Evolutionary conservation across 192 early-diverging fungal genomes (phyloP).

Genomic region (Umbelopsis ramanniana): DNA sequence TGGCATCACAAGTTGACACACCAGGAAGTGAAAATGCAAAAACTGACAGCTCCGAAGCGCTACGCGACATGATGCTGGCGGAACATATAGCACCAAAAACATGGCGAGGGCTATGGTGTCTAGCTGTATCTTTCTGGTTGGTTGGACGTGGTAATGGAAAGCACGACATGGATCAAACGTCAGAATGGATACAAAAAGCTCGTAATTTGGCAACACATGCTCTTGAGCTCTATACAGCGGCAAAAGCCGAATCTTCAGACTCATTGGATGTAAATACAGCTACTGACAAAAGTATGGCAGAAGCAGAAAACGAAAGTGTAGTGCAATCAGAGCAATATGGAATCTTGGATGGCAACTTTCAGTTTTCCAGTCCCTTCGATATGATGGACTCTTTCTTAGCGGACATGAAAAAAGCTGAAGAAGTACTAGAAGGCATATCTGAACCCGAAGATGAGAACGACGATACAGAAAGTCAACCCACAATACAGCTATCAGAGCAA

Average conservation of each 20-base stretch:
- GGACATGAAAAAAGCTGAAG: conserved; percentile 15
- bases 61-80: conserved; percentile 11
- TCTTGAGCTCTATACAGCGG: background rate
- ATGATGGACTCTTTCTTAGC: background rate
- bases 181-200: conserved; percentile 20
- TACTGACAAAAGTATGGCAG: background rate
- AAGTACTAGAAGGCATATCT: background rate
- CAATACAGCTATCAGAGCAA: background rate
- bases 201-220: background rate
- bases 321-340: background rate
- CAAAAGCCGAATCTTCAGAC: background rate
- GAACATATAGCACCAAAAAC: conserved; percentile 3
- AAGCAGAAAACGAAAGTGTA: background rate
- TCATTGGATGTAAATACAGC: background rate
- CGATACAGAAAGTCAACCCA: background rate
- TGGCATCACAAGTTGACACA: too few species aligned
- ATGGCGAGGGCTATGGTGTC: conserved; percentile 27
- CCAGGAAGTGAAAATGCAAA: background rate
- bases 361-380: background rate
- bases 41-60: background rate
- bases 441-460: background rate
- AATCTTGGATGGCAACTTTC: background rate
- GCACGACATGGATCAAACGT: conserved; percentile 4
- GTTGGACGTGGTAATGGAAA: conserved; percentile 3
- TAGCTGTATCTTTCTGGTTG: conserved; percentile 23